Evolutionary conservation across 164 flowering plant species (phyloP).

Genomic region (Vitis riparia): DNA sequence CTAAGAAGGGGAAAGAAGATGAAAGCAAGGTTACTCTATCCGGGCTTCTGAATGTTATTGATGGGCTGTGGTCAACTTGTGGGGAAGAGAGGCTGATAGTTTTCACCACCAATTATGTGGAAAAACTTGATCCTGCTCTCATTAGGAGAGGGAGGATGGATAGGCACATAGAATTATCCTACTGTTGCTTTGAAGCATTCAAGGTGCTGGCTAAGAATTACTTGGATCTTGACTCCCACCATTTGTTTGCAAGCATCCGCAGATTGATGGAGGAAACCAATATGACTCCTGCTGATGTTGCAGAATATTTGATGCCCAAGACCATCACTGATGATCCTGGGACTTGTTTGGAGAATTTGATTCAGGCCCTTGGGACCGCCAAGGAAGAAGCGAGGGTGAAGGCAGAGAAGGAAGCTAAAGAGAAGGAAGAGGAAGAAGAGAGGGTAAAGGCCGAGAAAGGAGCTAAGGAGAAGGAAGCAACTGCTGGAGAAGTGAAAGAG

Average conservation of each 20-base stretch:
- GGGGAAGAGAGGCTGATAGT: slow-evolving; percentile 37
- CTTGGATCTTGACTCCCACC: slow-evolving; percentile 28
- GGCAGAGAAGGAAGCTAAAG: background rate
- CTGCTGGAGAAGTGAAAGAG: no score
- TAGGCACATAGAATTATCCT: slow-evolving; percentile 39
- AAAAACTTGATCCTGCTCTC: slow-evolving; percentile 49
- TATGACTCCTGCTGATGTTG: slow-evolving; percentile 45
- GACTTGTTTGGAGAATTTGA: slow-evolving; percentile 10
- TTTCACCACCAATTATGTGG: slow-evolving; percentile 41
- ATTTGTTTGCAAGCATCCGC: slow-evolving; percentile 19
- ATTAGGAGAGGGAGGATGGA: slow-evolving; percentile 51
- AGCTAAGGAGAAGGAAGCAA: no score
- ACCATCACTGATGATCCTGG: slow-evolving; percentile 1
- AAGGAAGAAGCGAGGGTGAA: slow-evolving; percentile 15
- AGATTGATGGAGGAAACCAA: slow-evolving; percentile 20
- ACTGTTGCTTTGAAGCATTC: slow-evolving; percentile 39
- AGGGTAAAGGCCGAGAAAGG: no score
- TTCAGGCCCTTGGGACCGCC: slow-evolving; percentile 17
- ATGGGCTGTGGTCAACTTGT: slow-evolving; percentile 36
- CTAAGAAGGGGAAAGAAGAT: slow-evolving; percentile 4
- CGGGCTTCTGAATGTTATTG: slow-evolving; percentile 31
- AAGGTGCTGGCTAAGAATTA: slow-evolving; percentile 51
- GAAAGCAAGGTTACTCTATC: slow-evolving; percentile 31
- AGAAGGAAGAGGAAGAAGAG: no score
- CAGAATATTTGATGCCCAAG: slow-evolving; percentile 44